Evolutionary conservation across 2,329 filamentous ascomycete genomes (phyloP).

Genomic region (Eutypella sp.): DNA sequence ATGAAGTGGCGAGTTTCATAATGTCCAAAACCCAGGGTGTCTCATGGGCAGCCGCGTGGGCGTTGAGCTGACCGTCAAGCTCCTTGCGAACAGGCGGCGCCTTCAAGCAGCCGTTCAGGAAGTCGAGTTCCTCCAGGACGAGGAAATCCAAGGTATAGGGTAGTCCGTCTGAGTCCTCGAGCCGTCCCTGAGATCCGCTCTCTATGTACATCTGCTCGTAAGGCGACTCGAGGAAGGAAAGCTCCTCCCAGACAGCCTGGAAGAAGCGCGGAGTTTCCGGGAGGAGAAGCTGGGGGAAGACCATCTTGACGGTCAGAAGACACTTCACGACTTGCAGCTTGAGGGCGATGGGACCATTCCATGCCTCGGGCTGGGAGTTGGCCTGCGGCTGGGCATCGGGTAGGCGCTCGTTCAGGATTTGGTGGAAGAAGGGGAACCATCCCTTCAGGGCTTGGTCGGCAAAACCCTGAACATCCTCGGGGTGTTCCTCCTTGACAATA

Average conservation of each 20-base stretch:
- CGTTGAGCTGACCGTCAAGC: conserved; percentile 71
- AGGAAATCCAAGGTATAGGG: conserved; percentile 93
- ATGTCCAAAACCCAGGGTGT: conserved; percentile 83
- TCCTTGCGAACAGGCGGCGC: conserved; percentile 85
- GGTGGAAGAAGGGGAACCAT: conserved; percentile 89
- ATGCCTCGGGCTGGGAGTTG: conserved; percentile 56
- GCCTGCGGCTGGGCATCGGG: conserved; percentile 59
- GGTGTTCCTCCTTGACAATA: conserved; percentile 93
- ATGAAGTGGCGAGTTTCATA: conserved; percentile 78
- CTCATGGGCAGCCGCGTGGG: conserved; percentile 53
- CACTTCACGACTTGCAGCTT: conserved; percentile 95
- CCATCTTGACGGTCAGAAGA: conserved; percentile 77
- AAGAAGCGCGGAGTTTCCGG: conserved; percentile 81
- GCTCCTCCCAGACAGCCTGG: conserved; percentile 82
- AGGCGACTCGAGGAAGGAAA: conserved; percentile 64
- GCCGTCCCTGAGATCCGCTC: conserved; percentile 76
- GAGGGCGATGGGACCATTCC: conserved; percentile 77
- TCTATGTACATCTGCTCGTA: conserved; percentile 84
- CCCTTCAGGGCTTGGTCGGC: conserved; percentile 76
- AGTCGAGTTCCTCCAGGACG: conserved; percentile 89
- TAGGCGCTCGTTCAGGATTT: conserved; percentile 68
- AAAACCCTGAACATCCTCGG: conserved; percentile 78
- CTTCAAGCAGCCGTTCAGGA: conserved; percentile 84
- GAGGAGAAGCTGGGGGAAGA: conserved; percentile 78
- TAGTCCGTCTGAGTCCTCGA: conserved; percentile 87